Evolutionary conservation across 2,329 filamentous ascomycete genomes (phyloP), one percentile per base, ranked within the genome.

Genomic region (Calonectria henricotiae): DNA sequence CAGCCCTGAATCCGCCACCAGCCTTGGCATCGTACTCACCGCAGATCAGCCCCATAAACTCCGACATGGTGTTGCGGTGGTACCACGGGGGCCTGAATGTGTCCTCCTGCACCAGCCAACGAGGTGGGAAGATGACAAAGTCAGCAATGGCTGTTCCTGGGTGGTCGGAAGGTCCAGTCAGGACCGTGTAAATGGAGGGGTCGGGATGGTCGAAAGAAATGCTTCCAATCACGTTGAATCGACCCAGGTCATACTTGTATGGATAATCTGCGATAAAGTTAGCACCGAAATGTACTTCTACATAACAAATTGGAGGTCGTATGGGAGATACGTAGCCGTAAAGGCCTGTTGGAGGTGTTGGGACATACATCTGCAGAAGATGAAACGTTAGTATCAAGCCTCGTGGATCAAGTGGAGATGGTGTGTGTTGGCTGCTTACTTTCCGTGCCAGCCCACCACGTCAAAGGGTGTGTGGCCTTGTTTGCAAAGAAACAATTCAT

Each of bases 371-470:
- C 72, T 76, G 8, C 2, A 61, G 37, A 39, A 43, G 39, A 27
- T 43, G 15, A 11, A 9, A 12, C 25, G 43, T 75, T 23, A 75
- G 58, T 9, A 13, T 58, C 17, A n/a, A 23, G 23, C 35, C 37
- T n/a, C 41, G 39, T 61, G 23, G 25, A 37, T 44, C 1, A 46
- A 39, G 13, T 41, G n/a, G 27, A 7, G n/a, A 15, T 4, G 20
- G 20, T 20, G 20, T 20, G 17, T 11, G 7, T 20, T 1, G 0
- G 13, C 20, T 72, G 92, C 92, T 83, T 93, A 95, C 75, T 90
- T 93, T 49, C 93, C 93, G 79, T 95, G 93, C 93, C 93, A 95
- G 5, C 91, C 92, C 2, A 94, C 93, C 0, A 95, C 89, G 78
- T 96, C 93, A 75, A 95, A 96, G 0, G 93, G 93, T 0, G 90